These are phyloP conservation scores for Chrysosphaeria jannelii DNA, from an alignment of 2,329 filamentous ascomycete species.

Conservation along the genomic window DNA sequence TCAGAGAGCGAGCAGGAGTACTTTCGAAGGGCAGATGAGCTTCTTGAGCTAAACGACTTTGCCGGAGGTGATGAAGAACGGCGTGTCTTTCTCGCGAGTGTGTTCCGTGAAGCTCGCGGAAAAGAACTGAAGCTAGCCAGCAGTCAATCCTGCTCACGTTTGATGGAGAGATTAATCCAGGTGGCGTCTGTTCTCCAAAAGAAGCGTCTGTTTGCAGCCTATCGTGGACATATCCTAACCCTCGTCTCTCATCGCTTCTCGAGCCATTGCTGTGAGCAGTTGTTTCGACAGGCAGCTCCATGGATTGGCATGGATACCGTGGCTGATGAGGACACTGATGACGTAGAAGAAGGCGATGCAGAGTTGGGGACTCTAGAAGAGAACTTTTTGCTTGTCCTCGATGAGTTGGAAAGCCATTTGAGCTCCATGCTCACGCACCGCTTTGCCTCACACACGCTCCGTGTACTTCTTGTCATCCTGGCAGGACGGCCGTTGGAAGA, in stretches of 20 bases:
- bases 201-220: slow-evolving; percentile 62
- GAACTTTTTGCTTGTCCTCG: slow-evolving; percentile 52
- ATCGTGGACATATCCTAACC: slow-evolving; percentile 61
- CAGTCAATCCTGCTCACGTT: slow-evolving; percentile 76
- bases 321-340: slow-evolving; percentile 10
- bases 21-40: slow-evolving; percentile 66
- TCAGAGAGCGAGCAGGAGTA: slow-evolving; percentile 87
- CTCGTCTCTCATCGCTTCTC: slow-evolving; percentile 88
- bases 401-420: slow-evolving; percentile 67
- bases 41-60: slow-evolving; percentile 77
- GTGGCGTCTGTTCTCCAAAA: slow-evolving; percentile 53
- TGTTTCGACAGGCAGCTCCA: slow-evolving; percentile 56
- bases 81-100: slow-evolving; percentile 41
- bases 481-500: slow-evolving; percentile 56
- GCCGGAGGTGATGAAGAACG: slow-evolving; percentile 36
- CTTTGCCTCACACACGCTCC: slow-evolving; percentile 74
- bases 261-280: slow-evolving; percentile 83
- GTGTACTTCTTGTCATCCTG: slow-evolving; percentile 60
- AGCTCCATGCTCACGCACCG: slow-evolving; percentile 58
- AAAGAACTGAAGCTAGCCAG: slow-evolving; percentile 92
- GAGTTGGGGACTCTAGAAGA: slow-evolving; percentile 45
- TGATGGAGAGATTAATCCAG: slow-evolving; percentile 76
- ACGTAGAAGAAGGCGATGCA: slow-evolving; percentile 14
- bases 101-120: slow-evolving; percentile 60
- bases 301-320: slow-evolving; percentile 13